These are phyloP conservation scores for Closterium sp. DNA, from an alignment of 139 green algal genomes.

Conservation along the genomic window DNA sequence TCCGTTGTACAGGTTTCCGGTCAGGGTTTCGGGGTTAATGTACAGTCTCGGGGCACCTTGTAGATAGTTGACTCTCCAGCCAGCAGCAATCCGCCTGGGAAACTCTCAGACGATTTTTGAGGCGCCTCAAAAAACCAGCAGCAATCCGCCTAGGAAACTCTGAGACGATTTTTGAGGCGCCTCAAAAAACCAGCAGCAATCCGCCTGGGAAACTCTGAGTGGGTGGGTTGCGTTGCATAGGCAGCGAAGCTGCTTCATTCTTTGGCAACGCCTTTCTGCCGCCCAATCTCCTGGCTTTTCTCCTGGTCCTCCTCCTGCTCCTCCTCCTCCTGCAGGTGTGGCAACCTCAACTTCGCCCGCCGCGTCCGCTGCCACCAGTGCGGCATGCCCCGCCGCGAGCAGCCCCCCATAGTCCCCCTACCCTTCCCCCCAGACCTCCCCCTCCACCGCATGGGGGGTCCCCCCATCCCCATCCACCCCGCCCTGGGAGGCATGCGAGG, in stretches of 20 bases:
- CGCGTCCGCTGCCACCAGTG: conserved; percentile 28
- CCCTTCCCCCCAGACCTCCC: not conserved
- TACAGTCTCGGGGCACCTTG: not conserved
- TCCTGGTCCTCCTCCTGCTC: conserved; percentile 1
- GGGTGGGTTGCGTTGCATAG: not conserved
- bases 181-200: no score
- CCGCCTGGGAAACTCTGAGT: not conserved
- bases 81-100: no score
- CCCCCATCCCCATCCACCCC: not conserved
- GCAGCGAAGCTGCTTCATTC: not conserved
- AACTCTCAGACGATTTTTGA: no score
- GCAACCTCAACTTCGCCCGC: conserved; percentile 38
- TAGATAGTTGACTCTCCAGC: not conserved
- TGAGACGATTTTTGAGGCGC: no score
- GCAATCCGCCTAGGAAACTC: no score
- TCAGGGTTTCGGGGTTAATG: not conserved
- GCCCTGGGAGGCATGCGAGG: not conserved
- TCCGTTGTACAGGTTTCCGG: not conserved
- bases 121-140: no score
- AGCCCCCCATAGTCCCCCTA: not conserved
- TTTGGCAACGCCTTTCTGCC: not conserved
- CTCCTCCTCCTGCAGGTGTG: conserved; percentile 16
- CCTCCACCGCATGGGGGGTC: not conserved
- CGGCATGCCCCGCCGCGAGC: not conserved
- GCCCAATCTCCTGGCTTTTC: not conserved